A percentile compares a stretch with the other conserved stretches of the same genome.
phyloP scores from a whole-genome alignment of 2,329 filamentous ascomycete species.

The Alternaria panax region DNA sequence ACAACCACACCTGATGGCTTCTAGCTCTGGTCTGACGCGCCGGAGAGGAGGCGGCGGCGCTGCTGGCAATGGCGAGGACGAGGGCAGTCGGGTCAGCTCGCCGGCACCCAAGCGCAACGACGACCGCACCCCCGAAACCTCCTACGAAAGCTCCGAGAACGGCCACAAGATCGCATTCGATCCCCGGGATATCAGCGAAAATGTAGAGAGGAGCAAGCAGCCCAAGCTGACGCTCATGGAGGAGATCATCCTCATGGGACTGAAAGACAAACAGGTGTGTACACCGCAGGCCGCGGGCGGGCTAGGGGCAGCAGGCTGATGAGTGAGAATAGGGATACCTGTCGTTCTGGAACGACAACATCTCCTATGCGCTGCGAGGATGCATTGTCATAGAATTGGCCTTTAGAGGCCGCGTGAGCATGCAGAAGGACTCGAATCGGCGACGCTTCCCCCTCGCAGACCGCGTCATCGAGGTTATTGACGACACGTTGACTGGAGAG shows the following conservation, averaged over 20 bases:
- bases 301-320: slow-evolving; percentile 27
- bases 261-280: slow-evolving; percentile 97
- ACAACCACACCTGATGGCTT: slow-evolving; percentile 61
- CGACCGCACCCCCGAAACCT: slow-evolving; percentile 72
- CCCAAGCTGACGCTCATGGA: slow-evolving; percentile 99
- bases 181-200: slow-evolving; percentile 96
- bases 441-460: slow-evolving; percentile 92
- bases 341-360: slow-evolving; percentile 99
- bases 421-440: slow-evolving; percentile 95
- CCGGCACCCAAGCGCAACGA: slow-evolving; percentile 69
- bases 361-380: slow-evolving; percentile 94
- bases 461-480: slow-evolving; percentile 93
- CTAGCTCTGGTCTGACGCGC: slow-evolving; percentile 76
- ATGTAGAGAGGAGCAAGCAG: slow-evolving; percentile 93
- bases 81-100: slow-evolving; percentile 70
- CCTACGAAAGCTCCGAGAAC: slow-evolving; percentile 89
- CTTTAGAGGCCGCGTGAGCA: slow-evolving; percentile 93
- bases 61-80: slow-evolving; percentile 66
- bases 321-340: slow-evolving; percentile 77
- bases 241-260: slow-evolving; percentile 89
- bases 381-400: slow-evolving; percentile 98
- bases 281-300: slow-evolving; percentile 11
- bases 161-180: slow-evolving; percentile 99
- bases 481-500: slow-evolving; percentile 95
- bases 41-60: slow-evolving; percentile 68